Base-by-base conservation (phyloP, 73 alveolate genomes). In the Paramecium sexaurelia region DNA sequence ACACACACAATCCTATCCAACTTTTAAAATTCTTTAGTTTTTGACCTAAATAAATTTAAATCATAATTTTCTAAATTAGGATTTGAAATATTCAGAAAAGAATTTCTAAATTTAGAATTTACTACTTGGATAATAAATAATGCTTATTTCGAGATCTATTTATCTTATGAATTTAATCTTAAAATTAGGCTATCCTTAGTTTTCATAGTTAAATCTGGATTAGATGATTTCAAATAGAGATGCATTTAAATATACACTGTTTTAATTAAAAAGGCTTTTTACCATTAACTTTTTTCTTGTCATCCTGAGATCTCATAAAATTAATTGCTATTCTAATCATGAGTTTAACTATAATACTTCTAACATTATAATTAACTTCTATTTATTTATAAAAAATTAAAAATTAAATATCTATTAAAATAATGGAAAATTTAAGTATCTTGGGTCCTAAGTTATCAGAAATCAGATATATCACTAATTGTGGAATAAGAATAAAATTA, bases 1-100 rank as follows among this genome's bases (percentile, higher is more conserved):
- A 26, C 51, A 61, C 83, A 24, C 83, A 26, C 8, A 61, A 61
- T 61, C 83, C 83, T 29, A 61, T 32, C 83, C 83, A 61, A 26
- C 83, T 61, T 26, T 61, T 61, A 32, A 26, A 61, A 32, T 61
- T 61, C 17, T 45, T 26, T 22, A 45, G 26, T 32, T 61, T 61
- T 24, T 61, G 26, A 61, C 22, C 26, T 13, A 13, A 11, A 61
- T 61, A 9, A 61, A 61, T 61, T 61, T 61, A 19, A 61, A 61
- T 61, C 26, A 26, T 41, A 61, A 24, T 61, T 61, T 29, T 61
- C 43, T 61, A 61, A 61, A 26, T 61, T 26, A 61, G 20, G 47
- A 61, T 32, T 61, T 13, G 47, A 26, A 29, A 61, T 24, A 61
- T 61, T 61, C 3, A 29, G 83, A 29, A 27, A 61, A 6, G 83